Conservation (phyloP, 164 flowering plant species). For the Stephania yunnanensis region DNA sequence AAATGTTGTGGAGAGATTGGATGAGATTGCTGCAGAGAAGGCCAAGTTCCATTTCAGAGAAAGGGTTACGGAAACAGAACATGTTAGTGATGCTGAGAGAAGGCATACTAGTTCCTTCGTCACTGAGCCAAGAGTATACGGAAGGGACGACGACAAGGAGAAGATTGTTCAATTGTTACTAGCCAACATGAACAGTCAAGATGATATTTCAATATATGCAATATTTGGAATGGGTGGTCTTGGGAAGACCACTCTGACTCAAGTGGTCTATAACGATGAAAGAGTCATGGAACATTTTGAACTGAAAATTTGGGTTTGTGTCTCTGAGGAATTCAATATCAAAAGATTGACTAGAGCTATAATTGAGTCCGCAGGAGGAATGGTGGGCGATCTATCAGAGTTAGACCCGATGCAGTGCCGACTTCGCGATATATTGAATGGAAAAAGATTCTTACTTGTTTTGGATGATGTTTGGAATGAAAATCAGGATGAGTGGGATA, state of each 20-base stretch:
- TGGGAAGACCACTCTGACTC: background rate
- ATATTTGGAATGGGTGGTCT: background rate
- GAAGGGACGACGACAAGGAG: no score
- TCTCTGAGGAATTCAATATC: background rate
- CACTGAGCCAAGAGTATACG: no score
- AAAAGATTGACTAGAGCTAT: background rate
- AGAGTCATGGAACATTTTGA: background rate
- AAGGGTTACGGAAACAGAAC: background rate
- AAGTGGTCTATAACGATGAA: background rate
- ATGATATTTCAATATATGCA: background rate
- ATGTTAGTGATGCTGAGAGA: no score
- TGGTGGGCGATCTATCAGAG: background rate
- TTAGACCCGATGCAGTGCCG: background rate
- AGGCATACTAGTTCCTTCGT: no score
- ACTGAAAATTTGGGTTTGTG: background rate
- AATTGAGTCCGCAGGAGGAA: background rate
- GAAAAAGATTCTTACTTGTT: background rate
- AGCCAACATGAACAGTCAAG: background rate
- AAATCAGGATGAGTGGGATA: background rate
- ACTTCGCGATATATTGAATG: background rate
- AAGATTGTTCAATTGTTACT: no score
- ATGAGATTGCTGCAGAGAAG: background rate
- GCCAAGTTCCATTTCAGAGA: background rate
- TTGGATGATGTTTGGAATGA: conserved; percentile 6
- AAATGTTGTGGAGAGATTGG: background rate